Percentiles rank a stretch among this genome's conserved stretches.
Conservation (phyloP, 2,329 filamentous ascomycete genomes). For the Leptosphaerulina australis region DNA sequence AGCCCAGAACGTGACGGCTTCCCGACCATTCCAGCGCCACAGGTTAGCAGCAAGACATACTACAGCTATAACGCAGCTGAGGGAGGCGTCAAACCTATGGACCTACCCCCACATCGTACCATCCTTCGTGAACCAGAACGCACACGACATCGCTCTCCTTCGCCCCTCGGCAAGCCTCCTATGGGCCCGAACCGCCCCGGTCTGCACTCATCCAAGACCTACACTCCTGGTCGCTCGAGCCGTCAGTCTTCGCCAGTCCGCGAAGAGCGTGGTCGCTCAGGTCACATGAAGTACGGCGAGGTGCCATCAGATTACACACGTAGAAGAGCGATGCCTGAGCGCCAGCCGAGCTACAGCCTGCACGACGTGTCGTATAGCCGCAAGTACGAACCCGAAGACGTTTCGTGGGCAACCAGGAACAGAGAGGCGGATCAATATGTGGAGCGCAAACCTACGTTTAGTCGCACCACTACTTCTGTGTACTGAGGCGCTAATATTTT, state of each 20-base stretch:
- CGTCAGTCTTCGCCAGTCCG: conserved; percentile 34
- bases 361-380: conserved; percentile 40
- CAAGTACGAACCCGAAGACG: conserved; percentile 46
- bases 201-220: conserved; percentile 14
- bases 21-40: conserved; percentile 26
- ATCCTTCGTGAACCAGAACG: conserved; percentile 42
- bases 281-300: conserved; percentile 36
- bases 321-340: conserved; percentile 22
- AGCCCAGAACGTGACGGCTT: conserved; percentile 33
- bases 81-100: conserved; percentile 29
- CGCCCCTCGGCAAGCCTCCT: conserved; percentile 39
- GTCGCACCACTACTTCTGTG: conserved; percentile 37
- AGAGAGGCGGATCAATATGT: conserved; percentile 35
- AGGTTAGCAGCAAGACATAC: conserved; percentile 28
- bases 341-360: conserved; percentile 40
- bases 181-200: conserved; percentile 40
- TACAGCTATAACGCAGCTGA: conserved; percentile 39
- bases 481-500: conserved; percentile 25
- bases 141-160: conserved; percentile 35
- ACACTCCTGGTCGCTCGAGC: conserved; percentile 29
- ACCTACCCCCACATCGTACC: conserved; percentile 27
- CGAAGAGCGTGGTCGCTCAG: conserved; percentile 35
- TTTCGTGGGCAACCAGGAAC: conserved; percentile 38
- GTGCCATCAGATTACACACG: conserved; percentile 24
- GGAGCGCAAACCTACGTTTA: conserved; percentile 32